These are phyloP conservation scores for Canariomyces notabilis DNA, from an alignment of 2,329 filamentous ascomycete species.

Conservation along the genomic window DNA sequence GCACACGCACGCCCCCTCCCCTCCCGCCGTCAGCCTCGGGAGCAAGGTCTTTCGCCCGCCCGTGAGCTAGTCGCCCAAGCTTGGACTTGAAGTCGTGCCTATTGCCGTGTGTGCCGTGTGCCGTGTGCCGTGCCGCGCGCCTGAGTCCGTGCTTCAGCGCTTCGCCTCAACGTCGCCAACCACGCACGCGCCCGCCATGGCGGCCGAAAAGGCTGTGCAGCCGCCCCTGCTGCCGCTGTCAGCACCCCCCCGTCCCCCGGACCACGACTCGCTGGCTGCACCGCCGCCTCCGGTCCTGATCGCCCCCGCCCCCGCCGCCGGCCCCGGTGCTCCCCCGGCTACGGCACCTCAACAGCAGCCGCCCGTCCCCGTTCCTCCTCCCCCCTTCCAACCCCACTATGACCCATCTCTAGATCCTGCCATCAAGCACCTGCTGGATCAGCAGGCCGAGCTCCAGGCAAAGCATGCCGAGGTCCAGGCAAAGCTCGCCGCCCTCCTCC, in stretches of 20 bases:
- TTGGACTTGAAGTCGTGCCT: not conserved
- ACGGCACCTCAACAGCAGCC: conserved; percentile 5
- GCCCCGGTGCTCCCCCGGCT: conserved; percentile 12
- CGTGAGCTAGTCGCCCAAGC: not conserved
- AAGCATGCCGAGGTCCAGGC: conserved; percentile 48
- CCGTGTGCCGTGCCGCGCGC: not conserved
- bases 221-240: conserved; percentile 16
- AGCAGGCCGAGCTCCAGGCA: conserved; percentile 50
- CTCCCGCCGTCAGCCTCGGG: too few relatives aligned
- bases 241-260: conserved; percentile 15
- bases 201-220: conserved; percentile 22
- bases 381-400: conserved; percentile 24
- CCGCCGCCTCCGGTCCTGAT: conserved; percentile 13
- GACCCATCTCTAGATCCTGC: conserved; percentile 39
- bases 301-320: conserved; percentile 17
- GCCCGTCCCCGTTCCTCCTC: conserved; percentile 1
- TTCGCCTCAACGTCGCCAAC: not conserved
- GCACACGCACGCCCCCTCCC: too few relatives aligned
- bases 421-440: conserved; percentile 44
- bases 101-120: conserved; percentile 8
- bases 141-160: conserved; percentile 1
- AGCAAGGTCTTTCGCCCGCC: too few relatives aligned
- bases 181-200: conserved; percentile 17
- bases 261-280: conserved; percentile 20
- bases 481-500: conserved; percentile 44